phyloP scores from a whole-genome alignment of 495 filamentous ascomycete species.

The Penicillium turbatum region DNA sequence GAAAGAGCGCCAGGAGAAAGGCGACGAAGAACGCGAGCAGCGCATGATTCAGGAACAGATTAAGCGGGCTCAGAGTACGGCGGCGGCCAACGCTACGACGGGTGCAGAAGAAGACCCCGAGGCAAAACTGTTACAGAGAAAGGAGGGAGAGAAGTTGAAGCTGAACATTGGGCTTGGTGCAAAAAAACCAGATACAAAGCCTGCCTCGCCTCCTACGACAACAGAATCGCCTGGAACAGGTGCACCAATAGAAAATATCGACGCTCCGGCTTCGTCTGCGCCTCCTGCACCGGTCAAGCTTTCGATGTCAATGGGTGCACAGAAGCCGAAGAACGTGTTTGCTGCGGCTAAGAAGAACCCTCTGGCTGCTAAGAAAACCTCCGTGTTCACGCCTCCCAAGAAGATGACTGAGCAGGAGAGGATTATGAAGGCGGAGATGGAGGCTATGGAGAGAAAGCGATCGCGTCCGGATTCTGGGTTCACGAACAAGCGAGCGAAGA shows the following conservation, averaged over 20 bases:
- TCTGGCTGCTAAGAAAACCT: constrained; percentile 57
- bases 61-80: constrained; percentile 54
- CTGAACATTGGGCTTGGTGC: constrained; percentile 59
- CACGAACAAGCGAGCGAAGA: constrained; percentile 36
- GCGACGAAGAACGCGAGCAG: constrained; percentile 86
- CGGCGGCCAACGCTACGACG: constrained; percentile 29
- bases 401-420: constrained; percentile 83
- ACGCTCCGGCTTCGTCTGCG: constrained; percentile 21
- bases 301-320: constrained; percentile 56
- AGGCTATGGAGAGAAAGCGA: constrained; percentile 66
- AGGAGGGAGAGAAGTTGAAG: constrained; percentile 80
- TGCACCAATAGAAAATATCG: constrained; percentile 20
- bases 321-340: constrained; percentile 78
- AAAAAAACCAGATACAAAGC: constrained; percentile 31
- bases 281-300: constrained; percentile 38
- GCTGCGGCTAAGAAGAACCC: constrained; percentile 64
- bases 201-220: constrained; percentile 25
- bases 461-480: constrained; percentile 30
- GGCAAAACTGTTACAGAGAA: constrained; percentile 54
- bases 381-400: constrained; percentile 60
- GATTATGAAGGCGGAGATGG: constrained; percentile 80
- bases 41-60: constrained; percentile 75
- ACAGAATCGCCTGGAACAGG: constrained; percentile 15
- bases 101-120: constrained; percentile 38
- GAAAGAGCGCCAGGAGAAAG: constrained; percentile 80